Conservation (phyloP, 805 yeast species). For the Metschnikowia drakensbergensis region DNA sequence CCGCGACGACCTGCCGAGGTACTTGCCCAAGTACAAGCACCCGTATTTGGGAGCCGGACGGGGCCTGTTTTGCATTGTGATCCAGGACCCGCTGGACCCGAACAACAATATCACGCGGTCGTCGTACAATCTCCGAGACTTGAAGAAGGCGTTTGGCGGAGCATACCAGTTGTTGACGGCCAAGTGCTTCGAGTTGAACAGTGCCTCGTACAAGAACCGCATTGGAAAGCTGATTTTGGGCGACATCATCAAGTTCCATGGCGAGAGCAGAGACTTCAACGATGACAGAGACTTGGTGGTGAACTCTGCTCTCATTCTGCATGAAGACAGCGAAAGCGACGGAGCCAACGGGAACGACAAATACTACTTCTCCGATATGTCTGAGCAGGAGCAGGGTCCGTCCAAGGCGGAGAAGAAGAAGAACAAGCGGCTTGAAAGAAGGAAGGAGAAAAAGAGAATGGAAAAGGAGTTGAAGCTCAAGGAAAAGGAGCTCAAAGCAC, state of each 20-base stretch:
- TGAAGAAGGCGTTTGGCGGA: conserved; percentile 84
- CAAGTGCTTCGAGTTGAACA: conserved; percentile 69
- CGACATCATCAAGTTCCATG: conserved; percentile 69
- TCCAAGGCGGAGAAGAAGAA: neutral
- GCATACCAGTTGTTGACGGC: conserved; percentile 76
- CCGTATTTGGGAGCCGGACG: conserved; percentile 49
- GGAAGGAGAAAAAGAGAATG: neutral
- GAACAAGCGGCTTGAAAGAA: neutral
- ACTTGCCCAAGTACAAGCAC: conserved; percentile 54
- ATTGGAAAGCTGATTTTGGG: conserved; percentile 74
- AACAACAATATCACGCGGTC: conserved; percentile 83
- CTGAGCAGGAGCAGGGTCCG: conserved; percentile 16
- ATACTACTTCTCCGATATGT: conserved; percentile 42
- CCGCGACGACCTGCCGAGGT: conserved; percentile 52
- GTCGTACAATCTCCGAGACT: conserved; percentile 71
- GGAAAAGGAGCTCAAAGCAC: neutral
- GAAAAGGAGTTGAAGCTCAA: neutral
- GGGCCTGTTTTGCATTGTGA: conserved; percentile 61
- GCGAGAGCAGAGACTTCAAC: conserved; percentile 69
- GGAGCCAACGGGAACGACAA: conserved; percentile 37
- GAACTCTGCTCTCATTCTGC: conserved; percentile 52
- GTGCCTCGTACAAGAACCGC: conserved; percentile 61
- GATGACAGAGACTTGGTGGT: conserved; percentile 65
- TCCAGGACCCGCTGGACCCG: conserved; percentile 86
- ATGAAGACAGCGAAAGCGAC: conserved; percentile 30